Conservation (phyloP, 208 protist species). For the Novymonas esmeraldas region DNA sequence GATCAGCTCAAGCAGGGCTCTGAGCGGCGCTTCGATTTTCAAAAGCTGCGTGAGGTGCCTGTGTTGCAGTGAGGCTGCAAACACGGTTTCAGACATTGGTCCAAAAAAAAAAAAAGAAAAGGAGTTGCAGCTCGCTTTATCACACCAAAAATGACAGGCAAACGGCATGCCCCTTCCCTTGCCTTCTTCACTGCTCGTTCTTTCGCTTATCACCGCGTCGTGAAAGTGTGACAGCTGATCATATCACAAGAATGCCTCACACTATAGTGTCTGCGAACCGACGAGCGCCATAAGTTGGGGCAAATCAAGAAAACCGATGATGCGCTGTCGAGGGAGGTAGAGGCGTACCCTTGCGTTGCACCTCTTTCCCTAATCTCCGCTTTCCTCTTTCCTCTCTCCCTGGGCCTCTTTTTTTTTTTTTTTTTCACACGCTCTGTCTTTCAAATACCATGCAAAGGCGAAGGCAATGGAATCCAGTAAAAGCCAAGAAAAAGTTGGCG, state of each 20-base stretch:
- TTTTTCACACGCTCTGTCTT: conserved; percentile 14
- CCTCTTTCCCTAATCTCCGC: conserved; percentile 6
- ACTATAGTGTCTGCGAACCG: too few relatives aligned
- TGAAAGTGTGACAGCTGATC: too few relatives aligned
- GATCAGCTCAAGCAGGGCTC: conserved; percentile 84
- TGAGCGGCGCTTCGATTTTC: conserved; percentile 84
- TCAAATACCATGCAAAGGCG: too few relatives aligned
- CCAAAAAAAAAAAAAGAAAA: conserved; percentile 12
- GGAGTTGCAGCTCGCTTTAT: not conserved
- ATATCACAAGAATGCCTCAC: too few relatives aligned
- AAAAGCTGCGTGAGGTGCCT: conserved; percentile 64
- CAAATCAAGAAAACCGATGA: too few relatives aligned
- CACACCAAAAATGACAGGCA: not conserved
- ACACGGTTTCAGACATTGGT: too few relatives aligned
- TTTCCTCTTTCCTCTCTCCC: conserved; percentile 14
- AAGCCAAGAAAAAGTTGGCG: conserved; percentile 47
- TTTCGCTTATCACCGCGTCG: too few relatives aligned
- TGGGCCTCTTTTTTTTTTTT: conserved; percentile 28
- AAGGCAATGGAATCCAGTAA: conserved; percentile 44
- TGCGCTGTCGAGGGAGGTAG: too few relatives aligned
- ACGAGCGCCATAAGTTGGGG: too few relatives aligned
- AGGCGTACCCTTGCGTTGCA: too few relatives aligned
- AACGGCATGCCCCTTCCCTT: not conserved
- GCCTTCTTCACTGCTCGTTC: too few relatives aligned
- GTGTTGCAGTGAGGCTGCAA: conserved; percentile 25